Evolutionary conservation across 495 filamentous ascomycete genomes (phyloP).

Genomic region (Friedmanniomyces simplex): DNA sequence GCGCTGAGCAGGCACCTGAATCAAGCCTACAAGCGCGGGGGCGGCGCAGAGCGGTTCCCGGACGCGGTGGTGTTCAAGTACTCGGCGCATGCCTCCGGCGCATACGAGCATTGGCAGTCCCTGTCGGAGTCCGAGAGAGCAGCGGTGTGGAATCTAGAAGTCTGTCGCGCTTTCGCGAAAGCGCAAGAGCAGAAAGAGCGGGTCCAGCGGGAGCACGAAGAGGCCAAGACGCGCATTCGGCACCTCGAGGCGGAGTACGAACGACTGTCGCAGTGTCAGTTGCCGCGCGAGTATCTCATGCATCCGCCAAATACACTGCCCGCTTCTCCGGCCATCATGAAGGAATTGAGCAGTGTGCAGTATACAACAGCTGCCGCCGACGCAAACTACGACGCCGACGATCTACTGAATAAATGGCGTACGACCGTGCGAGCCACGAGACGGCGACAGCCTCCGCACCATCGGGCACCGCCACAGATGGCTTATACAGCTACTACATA

Average conservation of each 20-base stretch:
- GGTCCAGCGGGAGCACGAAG: constrained; percentile 49
- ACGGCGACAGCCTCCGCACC: background rate
- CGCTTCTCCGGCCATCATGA: constrained; percentile 36
- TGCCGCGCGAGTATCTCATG: constrained; percentile 61
- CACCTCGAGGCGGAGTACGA: constrained; percentile 63
- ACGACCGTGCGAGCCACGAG: background rate
- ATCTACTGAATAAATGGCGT: constrained; percentile 12
- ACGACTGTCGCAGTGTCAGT: constrained; percentile 54
- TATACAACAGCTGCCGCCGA: background rate
- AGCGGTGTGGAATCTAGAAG: constrained; percentile 68
- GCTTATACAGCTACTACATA: background rate
- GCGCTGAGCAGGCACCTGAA: constrained; percentile 55
- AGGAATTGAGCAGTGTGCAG: constrained; percentile 8
- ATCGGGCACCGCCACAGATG: background rate
- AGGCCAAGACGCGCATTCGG: constrained; percentile 57
- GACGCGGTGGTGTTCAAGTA: constrained; percentile 43
- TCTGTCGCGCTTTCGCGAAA: constrained; percentile 59
- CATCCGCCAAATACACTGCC: constrained; percentile 53
- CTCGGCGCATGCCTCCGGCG: constrained; percentile 54
- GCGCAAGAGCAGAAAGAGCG: constrained; percentile 56
- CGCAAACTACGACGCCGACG: constrained; percentile 12
- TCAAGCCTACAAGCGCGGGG: constrained; percentile 27
- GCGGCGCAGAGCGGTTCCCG: constrained; percentile 41
- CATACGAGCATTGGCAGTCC: constrained; percentile 60
- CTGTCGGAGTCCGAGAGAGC: constrained; percentile 45